Evolutionary conservation across 2,329 filamentous ascomycete genomes (phyloP).

Genomic region (Ceratocystis harringtonii): DNA sequence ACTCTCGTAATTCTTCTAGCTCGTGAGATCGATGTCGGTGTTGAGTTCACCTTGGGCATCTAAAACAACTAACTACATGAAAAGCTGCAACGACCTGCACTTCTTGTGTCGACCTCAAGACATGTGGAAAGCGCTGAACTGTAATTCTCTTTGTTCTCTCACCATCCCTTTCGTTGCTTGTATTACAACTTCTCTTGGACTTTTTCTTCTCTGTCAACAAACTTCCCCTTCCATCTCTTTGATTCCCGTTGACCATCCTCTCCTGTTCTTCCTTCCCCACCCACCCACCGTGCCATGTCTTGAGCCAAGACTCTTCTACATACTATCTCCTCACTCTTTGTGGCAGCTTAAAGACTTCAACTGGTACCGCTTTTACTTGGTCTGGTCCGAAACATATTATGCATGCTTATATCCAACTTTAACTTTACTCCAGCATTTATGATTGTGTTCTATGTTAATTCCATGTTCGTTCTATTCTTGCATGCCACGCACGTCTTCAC

Average conservation of each 20-base stretch:
- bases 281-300: not conserved
- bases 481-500: not conserved
- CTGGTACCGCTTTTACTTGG: not conserved
- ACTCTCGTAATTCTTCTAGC: slow-evolving; percentile 33
- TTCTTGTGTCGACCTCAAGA: not conserved
- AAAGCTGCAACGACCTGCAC: slow-evolving; percentile 1
- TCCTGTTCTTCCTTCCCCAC: not conserved
- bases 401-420: not conserved
- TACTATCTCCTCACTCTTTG: not conserved
- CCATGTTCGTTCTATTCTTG: not conserved
- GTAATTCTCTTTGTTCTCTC: slow-evolving; percentile 11
- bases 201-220: slow-evolving; percentile 10
- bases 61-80: slow-evolving; percentile 34
- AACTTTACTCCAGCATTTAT: not conserved
- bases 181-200: slow-evolving; percentile 8
- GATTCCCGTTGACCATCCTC: not conserved
- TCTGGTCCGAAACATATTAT: not conserved
- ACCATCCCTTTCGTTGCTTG: not conserved
- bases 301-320: not conserved
- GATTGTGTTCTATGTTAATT: not conserved
- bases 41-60: slow-evolving; percentile 90
- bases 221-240: not conserved
- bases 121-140: slow-evolving; percentile 3
- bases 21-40: slow-evolving; percentile 91
- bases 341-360: slow-evolving; percentile 1